phyloP scores from a whole-genome alignment of 306 rosid genomes.

The Trifolium subterraneum region DNA sequence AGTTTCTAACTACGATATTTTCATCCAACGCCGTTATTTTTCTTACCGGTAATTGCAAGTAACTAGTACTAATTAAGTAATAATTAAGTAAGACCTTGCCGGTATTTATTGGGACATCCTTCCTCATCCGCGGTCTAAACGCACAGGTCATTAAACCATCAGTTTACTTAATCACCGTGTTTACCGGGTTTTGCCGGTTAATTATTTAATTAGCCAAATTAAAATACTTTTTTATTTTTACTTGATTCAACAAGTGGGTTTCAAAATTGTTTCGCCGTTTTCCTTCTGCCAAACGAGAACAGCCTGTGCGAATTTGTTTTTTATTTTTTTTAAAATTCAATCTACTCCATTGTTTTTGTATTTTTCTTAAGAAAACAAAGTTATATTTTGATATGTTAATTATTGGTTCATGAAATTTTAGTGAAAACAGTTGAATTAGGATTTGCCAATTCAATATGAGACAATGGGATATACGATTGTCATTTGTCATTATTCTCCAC shows the following conservation, averaged over 20 bases:
- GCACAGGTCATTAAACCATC: background rate
- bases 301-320: background rate
- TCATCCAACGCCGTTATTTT: slow-evolving; percentile 48
- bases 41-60: slow-evolving; percentile 54
- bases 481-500: slow-evolving; percentile 49
- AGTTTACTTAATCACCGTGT: slow-evolving; percentile 54
- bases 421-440: slow-evolving; percentile 37
- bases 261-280: slow-evolving; percentile 44
- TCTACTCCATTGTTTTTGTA: background rate
- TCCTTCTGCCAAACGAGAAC: slow-evolving; percentile 51
- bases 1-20: background rate
- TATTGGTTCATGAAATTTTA: slow-evolving; percentile 31
- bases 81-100: slow-evolving; percentile 50
- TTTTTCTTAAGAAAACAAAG: background rate
- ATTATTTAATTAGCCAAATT: slow-evolving; percentile 15
- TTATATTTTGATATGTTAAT: slow-evolving; percentile 30
- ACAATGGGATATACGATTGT: slow-evolving; percentile 41
- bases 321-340: too few relatives aligned
- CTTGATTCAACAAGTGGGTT: background rate
- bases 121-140: slow-evolving; percentile 47
- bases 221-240: background rate
- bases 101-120: slow-evolving; percentile 57
- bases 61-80: slow-evolving; percentile 38
- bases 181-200: slow-evolving; percentile 76
- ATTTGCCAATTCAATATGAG: slow-evolving; percentile 39